Evolutionary conservation across 768 basidiomycete species (phyloP), one percentile per base, ranked within the genome.

Genomic region (Candolleomyces eurysporus): DNA sequence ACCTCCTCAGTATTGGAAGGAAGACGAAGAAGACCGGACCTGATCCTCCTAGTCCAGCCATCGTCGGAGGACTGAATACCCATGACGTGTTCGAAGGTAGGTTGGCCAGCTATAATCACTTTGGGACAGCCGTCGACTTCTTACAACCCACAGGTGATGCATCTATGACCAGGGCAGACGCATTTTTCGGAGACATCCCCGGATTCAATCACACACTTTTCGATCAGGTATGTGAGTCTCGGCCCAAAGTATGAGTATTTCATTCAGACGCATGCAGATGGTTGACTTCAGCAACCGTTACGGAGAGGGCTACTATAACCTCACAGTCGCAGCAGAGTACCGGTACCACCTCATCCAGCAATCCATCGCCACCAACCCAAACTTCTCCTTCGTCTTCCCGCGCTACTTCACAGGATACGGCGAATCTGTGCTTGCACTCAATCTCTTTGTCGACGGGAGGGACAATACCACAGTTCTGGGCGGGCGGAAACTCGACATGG

Each of bases 121-220:
- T 53, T 49, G 48, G 58, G 50, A 10, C n/a, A 4, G 48, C 6
- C 36, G 1, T 36, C 1, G 11, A 36, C 39, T 36, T 7, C 19
- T 21, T 3, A 14, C 5, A n/a, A 17, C 30, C 21, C n/a, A 17
- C 17, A 42, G 30, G 14, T 9, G 54, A 54, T 32, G 49, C 57
- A n/a, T 61, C 60, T 42, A 36, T 42, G 32, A 56, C 42, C n/a
- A 32, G 14, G 50, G 62, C 30, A 5, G 66, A 68, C 51, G 61
- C 57, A 22, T 67, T 59, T 51, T 68, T 68, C 21, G 67, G 64
- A 19, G 66, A 66, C 42, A 64, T 65, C 31, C 57, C 60, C 54
- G 67, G 66, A 43, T 68, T 68, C 59, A 68, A 68, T 48, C 62
- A 68, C 46, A 68, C 67, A 1, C 59, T 68, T 4, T 68, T 67